phyloP scores from a whole-genome alignment of 2,329 filamentous ascomycete genomes.

The Cytospora schulzeri region DNA sequence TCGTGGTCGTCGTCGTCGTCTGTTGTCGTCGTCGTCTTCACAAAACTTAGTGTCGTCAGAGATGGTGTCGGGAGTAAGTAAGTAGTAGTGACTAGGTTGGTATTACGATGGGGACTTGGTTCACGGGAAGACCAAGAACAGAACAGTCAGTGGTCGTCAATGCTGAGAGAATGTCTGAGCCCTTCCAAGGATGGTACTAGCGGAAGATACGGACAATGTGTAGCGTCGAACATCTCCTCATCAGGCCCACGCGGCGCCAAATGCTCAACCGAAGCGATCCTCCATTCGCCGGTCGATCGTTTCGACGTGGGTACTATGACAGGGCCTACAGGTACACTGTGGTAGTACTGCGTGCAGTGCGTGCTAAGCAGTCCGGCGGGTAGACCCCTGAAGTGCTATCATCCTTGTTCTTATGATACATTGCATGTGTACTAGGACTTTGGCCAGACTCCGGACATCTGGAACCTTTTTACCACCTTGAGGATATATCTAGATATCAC shows the following conservation, averaged over 20 bases:
- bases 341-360: neutral
- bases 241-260: neutral
- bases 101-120: neutral
- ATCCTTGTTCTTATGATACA: neutral
- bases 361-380: neutral
- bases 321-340: neutral
- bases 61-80: neutral
- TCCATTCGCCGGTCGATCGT: neutral
- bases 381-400: neutral
- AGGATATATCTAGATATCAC: neutral
- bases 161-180: conserved; percentile 6
- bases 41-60: neutral
- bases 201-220: conserved; percentile 10
- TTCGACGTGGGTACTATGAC: neutral
- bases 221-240: conserved; percentile 1
- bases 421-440: neutral
- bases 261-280: neutral
- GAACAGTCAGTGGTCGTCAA: conserved; percentile 8
- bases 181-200: conserved; percentile 10
- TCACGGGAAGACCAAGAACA: conserved; percentile 18
- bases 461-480: neutral
- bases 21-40: neutral
- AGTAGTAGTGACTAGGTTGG: neutral
- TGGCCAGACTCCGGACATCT: neutral
- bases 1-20: conserved; percentile 2